Conservation (phyloP, 768 basidiomycete genomes). For the Suillus sp. region DNA sequence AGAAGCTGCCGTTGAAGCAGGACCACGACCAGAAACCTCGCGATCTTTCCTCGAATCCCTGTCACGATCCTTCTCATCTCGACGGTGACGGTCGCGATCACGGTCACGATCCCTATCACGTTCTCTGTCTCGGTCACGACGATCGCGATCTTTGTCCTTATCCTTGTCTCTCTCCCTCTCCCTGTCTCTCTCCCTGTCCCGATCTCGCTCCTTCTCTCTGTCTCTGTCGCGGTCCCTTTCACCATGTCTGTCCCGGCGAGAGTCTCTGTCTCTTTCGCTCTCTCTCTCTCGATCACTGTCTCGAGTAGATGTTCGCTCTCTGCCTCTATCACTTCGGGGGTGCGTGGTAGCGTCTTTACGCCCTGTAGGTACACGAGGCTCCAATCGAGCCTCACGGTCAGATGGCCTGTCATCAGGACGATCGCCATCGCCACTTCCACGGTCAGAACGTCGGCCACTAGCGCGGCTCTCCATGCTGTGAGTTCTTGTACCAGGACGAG, state of each 20-base stretch:
- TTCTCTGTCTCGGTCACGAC: slow-evolving; percentile 47
- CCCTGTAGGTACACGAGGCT: slow-evolving; percentile 43
- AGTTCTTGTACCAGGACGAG: slow-evolving; percentile 68
- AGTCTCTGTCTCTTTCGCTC: slow-evolving; percentile 48
- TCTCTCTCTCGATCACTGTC: slow-evolving; percentile 44
- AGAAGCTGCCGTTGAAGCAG: slow-evolving; percentile 33
- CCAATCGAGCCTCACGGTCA: slow-evolving; percentile 54
- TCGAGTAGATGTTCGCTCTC: slow-evolving; percentile 41
- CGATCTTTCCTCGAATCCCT: slow-evolving; percentile 64
- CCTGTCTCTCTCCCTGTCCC: slow-evolving; percentile 49
- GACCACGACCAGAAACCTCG: slow-evolving; percentile 41
- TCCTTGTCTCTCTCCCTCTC: slow-evolving; percentile 41
- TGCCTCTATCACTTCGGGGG: slow-evolving; percentile 50
- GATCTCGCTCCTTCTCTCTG: slow-evolving; percentile 47
- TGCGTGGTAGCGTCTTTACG: slow-evolving; percentile 57
- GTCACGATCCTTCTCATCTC: slow-evolving; percentile 67
- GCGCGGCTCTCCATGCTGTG: slow-evolving; percentile 71
- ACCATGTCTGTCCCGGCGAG: slow-evolving; percentile 49
- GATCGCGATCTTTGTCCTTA: slow-evolving; percentile 40
- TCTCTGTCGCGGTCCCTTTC: slow-evolving; percentile 51
- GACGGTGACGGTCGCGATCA: slow-evolving; percentile 50
- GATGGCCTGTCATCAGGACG: slow-evolving; percentile 51
- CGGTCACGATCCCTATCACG: slow-evolving; percentile 49
- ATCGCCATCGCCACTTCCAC: slow-evolving; percentile 46
- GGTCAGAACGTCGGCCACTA: slow-evolving; percentile 65